Evolutionary conservation across 257 asterid genomes (phyloP).

Genomic region (Catharanthus roseus): DNA sequence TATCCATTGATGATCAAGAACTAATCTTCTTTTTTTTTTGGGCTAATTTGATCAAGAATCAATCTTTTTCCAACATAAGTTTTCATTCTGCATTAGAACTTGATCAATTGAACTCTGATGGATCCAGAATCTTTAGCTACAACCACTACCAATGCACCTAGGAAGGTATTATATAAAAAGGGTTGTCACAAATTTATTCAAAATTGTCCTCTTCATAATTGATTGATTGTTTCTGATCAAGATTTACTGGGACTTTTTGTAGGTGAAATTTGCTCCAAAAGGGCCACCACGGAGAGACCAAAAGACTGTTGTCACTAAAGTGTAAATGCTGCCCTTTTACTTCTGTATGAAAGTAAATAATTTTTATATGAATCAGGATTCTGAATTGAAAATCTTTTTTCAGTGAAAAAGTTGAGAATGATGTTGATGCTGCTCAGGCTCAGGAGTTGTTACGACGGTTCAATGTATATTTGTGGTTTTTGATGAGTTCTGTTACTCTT

Average conservation of each 20-base stretch:
- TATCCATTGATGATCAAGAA: neutral
- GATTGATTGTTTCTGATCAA: conserved; percentile 5
- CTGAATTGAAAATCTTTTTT: neutral
- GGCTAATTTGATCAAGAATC: neutral
- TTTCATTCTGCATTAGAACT: neutral
- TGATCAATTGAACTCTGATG: conserved; percentile 21
- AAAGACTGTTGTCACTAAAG: conserved; percentile 48
- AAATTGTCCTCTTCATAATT: neutral
- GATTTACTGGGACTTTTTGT: neutral
- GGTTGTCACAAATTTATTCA: neutral
- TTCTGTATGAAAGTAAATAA: neutral
- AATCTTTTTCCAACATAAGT: neutral
- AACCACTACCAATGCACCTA: conserved; percentile 17
- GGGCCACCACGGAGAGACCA: conserved; percentile 62
- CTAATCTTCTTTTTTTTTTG: no score
- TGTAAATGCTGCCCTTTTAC: conserved; percentile 36
- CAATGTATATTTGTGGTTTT: conserved; percentile 33
- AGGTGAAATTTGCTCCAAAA: conserved; percentile 77
- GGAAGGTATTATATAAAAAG: conserved; percentile 23
- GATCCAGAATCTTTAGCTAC: conserved; percentile 31
- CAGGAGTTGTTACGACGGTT: conserved; percentile 61
- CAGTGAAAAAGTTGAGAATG: conserved; percentile 67
- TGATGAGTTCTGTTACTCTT: neutral
- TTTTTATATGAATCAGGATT: neutral
- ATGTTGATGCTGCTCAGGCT: conserved; percentile 47